Conservation (phyloP, 2,329 filamentous ascomycete species). For the Clarireedia hainanense region DNA sequence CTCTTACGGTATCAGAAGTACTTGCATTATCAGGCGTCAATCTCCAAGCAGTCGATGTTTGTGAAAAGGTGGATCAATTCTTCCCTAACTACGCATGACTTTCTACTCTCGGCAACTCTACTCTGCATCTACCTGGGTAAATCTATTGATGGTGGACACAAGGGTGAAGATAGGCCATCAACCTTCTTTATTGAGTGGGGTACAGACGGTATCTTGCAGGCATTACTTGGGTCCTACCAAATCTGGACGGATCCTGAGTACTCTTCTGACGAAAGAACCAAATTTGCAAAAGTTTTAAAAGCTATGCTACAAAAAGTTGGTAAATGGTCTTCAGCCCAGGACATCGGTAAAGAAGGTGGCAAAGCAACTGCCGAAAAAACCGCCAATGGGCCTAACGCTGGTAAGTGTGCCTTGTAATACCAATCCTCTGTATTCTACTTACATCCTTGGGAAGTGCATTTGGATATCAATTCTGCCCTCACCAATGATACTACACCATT, state of each 20-base stretch:
- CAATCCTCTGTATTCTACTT: not conserved
- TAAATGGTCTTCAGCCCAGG: not conserved
- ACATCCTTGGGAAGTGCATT: not conserved
- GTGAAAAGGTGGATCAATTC: conserved; percentile 17
- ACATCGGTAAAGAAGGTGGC: not conserved
- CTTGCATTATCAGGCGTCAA: conserved; percentile 12
- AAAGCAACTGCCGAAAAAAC: not conserved
- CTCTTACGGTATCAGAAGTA: conserved; percentile 39
- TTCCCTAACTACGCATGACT: conserved; percentile 19
- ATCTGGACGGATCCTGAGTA: conserved; percentile 16
- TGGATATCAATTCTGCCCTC: not conserved
- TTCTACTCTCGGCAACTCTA: conserved; percentile 22
- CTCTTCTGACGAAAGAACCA: conserved; percentile 17
- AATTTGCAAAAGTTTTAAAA: conserved; percentile 16
- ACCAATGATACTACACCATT: not conserved
- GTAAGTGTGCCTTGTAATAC: not conserved
- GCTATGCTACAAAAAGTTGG: conserved; percentile 17
- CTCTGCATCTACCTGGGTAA: conserved; percentile 22
- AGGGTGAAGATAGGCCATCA: not conserved
- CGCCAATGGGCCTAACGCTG: not conserved
- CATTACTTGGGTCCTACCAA: conserved; percentile 14
- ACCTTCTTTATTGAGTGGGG: conserved; percentile 14
- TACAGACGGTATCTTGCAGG: conserved; percentile 16
- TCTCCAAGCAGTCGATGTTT: conserved; percentile 4
- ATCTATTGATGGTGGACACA: conserved; percentile 6